Base-by-base conservation (phyloP, 352 stramenopile genomes). In the Phytophthora sojae region DNA sequence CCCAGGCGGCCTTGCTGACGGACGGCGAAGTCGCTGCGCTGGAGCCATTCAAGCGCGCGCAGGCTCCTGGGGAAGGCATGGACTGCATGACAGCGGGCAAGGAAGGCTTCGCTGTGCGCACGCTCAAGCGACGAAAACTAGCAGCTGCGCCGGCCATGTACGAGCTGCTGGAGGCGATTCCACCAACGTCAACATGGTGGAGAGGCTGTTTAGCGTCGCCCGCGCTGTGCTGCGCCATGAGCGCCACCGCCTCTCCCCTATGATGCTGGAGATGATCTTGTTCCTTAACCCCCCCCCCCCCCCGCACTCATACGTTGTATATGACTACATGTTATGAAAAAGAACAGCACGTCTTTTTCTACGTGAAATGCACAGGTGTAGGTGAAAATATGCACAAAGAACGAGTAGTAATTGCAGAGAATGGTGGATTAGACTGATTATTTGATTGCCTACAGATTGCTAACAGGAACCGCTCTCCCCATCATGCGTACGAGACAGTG, bases 131-230 rank as follows among this genome's bases (percentile, higher is more conserved):
- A 14, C 35, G 35, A 2, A 59, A 55, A 17, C 21, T 60, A 12
- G 35, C 15, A 9, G 57, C 44, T 50, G 45, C 14, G 21, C 23
- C 15, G 3, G 17, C 3, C 15, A 39, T 14, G 12, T 66, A 59
- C 17, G n/a, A 30, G 47, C 19, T 66, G 35, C 23, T 59, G 35
- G 2, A 9, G 15, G 19, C 49, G 0, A 66, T 59, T 30, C 23
- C 30, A 8, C 47, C 59, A 25, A 59, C 59, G 5, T 66, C 59
- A 5, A 58, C 49, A 45, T 53, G 23, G 32, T 59, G n/a, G 59
- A 59, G 59, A 53, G 49, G 30, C 25, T 59, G 1, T 59, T 66
- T n/a, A 66, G 59, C 15, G n/a, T 59, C 14, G 49, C 59, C 11
- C 21, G 50, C 7, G 11, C 35, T 25, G 50, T 58, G 17, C 15